These are phyloP conservation scores for Xanthoconium stramineum DNA, from an alignment of 768 basidiomycete genomes.

Conservation along the genomic window DNA sequence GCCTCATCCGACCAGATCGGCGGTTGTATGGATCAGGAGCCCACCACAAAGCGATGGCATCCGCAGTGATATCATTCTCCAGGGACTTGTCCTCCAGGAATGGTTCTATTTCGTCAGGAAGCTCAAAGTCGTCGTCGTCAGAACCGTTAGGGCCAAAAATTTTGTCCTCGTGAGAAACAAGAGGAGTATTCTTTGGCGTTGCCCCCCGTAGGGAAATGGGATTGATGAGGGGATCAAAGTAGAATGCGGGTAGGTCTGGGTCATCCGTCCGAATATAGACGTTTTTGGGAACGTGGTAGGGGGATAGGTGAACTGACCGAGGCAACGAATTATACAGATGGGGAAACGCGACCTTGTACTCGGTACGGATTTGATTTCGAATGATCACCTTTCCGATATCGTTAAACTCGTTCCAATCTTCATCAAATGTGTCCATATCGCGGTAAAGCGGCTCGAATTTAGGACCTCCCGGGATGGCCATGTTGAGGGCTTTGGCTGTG, in stretches of 20 bases:
- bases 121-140: conserved; percentile 84
- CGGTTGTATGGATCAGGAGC: conserved; percentile 94
- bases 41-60: conserved; percentile 98
- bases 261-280: conserved; percentile 99
- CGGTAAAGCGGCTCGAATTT: conserved; percentile 97
- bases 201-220: conserved; percentile 91
- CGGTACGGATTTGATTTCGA: conserved; percentile 95
- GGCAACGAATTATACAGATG: conserved; percentile 98
- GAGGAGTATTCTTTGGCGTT: conserved; percentile 75
- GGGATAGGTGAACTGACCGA: conserved; percentile 86
- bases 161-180: conserved; percentile 86
- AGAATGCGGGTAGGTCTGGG: conserved; percentile 98
- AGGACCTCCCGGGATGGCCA: conserved; percentile 97
- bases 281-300: conserved; percentile 93
- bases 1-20: conserved; percentile 86
- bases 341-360: conserved; percentile 99
- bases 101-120: conserved; percentile 73
- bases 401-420: conserved; percentile 99
- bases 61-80: conserved; percentile 90
- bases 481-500: conserved; percentile 94
- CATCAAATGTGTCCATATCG: conserved; percentile 96
- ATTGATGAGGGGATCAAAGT: conserved; percentile 98
- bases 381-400: conserved; percentile 99
- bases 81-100: conserved; percentile 79
- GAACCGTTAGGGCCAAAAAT: conserved; percentile 86